Conservation (phyloP, 2,329 filamentous ascomycete species). For the Leptoxyphium fumago region DNA sequence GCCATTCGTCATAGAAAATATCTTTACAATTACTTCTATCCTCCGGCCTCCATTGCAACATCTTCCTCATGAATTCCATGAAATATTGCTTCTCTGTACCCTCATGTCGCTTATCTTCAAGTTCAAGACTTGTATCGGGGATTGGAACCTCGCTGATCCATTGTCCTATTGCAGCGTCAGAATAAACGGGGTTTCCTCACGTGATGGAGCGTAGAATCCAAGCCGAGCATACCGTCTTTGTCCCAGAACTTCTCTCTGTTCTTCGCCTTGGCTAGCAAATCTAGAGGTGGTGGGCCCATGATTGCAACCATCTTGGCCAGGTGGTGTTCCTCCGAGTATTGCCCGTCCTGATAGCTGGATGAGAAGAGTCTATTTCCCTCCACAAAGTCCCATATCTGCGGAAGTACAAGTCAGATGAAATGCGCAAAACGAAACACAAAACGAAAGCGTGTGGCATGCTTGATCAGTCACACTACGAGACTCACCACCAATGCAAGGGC, state of each 20-base stretch:
- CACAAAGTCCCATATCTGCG: constrained; percentile 24
- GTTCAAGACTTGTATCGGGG: constrained; percentile 6
- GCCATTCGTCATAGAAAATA: constrained; percentile 12
- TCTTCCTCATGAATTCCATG: constrained; percentile 19
- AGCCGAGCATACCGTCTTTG: not conserved
- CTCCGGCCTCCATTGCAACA: constrained; percentile 24
- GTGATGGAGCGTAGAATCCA: not conserved
- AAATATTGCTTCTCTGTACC: constrained; percentile 16
- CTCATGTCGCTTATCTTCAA: constrained; percentile 10
- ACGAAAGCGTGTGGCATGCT: no score
- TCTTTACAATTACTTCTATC: constrained; percentile 13
- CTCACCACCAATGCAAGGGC: constrained; percentile 23
- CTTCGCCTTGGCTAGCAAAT: constrained; percentile 7
- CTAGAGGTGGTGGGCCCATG: constrained; percentile 13
- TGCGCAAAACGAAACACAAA: no score
- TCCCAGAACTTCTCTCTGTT: not conserved
- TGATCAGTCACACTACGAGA: constrained; percentile 1
- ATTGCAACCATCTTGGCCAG: constrained; percentile 13
- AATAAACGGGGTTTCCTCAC: not conserved
- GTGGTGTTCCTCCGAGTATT: constrained; percentile 14
- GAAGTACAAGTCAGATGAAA: not conserved
- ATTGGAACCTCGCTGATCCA: constrained; percentile 11
- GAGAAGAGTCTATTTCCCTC: constrained; percentile 20
- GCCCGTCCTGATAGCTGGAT: constrained; percentile 9
- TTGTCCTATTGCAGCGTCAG: constrained; percentile 5